A percentile compares a stretch with the other conserved stretches of the same genome.
These are phyloP conservation scores for Jasminum sambac DNA, from an alignment of 257 asterid genomes.

Conservation along the genomic window DNA sequence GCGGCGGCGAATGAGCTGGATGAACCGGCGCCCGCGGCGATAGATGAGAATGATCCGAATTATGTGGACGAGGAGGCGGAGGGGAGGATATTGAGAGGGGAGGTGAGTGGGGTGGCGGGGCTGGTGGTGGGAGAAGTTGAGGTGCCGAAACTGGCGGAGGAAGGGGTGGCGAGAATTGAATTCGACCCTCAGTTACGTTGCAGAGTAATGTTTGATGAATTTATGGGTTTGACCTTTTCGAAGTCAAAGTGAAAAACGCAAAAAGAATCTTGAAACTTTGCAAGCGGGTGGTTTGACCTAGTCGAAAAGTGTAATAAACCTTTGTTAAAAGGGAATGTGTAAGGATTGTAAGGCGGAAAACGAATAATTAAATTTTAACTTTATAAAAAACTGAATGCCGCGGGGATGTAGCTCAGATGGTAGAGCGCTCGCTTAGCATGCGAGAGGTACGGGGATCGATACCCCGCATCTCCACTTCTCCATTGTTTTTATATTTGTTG, in stretches of 20 bases:
- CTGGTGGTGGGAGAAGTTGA: slow-evolving; percentile 45
- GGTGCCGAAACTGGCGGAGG: slow-evolving; percentile 41
- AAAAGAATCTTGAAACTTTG: no score
- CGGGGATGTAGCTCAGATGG: slow-evolving; percentile 53
- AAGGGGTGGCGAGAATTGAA: slow-evolving; percentile 50
- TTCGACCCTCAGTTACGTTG: slow-evolving; percentile 40
- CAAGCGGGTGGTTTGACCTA: no score
- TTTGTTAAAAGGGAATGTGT: no score
- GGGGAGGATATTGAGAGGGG: slow-evolving; percentile 34
- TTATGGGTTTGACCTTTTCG: no score
- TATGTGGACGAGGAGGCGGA: slow-evolving; percentile 60
- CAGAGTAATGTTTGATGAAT: slow-evolving; percentile 23
- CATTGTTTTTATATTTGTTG: background rate
- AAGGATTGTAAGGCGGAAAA: no score
- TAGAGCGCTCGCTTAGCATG: slow-evolving; percentile 99
- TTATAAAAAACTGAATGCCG: no score
- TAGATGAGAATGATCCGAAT: slow-evolving; percentile 57
- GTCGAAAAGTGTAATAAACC: no score
- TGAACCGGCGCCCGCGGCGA: slow-evolving; percentile 31
- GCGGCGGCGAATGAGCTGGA: slow-evolving; percentile 32
- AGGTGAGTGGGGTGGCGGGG: slow-evolving; percentile 39
- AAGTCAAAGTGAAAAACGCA: no score
- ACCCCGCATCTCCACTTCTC: slow-evolving; percentile 84
- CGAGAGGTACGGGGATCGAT: slow-evolving; percentile 99
- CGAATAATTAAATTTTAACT: no score